These are phyloP conservation scores for Aspergillus sp. DNA, from an alignment of 2,329 filamentous ascomycete genomes.

Conservation along the genomic window DNA sequence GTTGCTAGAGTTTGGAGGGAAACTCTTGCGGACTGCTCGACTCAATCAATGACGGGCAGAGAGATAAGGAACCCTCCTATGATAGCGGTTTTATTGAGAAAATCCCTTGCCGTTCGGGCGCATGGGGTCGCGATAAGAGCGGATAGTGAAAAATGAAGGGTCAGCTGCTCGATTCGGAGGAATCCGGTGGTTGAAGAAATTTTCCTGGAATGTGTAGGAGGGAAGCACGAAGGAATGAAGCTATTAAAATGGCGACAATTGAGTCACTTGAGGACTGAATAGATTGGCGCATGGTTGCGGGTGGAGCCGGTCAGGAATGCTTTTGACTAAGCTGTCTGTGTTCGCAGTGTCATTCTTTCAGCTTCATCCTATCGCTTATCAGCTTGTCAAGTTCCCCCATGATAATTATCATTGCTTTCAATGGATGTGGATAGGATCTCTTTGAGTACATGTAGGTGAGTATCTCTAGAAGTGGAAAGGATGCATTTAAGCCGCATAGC, in stretches of 20 bases:
- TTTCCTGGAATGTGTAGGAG: background rate
- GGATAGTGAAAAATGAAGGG: conserved; percentile 3
- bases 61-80: background rate
- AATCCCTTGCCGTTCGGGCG: background rate
- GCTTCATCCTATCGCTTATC: too few relatives aligned
- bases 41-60: background rate
- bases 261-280: background rate
- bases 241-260: background rate
- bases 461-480: too few relatives aligned
- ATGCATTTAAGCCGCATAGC: too few relatives aligned
- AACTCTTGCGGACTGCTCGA: too few relatives aligned
- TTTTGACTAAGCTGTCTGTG: conserved; percentile 20
- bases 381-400: background rate
- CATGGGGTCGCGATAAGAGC: background rate
- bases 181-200: conserved; percentile 2
- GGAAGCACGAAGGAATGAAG: background rate
- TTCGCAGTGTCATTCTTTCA: background rate
- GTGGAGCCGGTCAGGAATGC: conserved; percentile 10
- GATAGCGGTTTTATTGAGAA: background rate
- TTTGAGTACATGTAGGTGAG: too few relatives aligned
- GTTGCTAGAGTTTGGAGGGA: background rate
- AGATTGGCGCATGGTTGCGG: conserved; percentile 8
- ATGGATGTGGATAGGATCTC: background rate
- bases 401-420: background rate
- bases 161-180: conserved; percentile 8